A percentile compares a stretch with the other conserved stretches of the same genome.
These are phyloP conservation scores for Solanum sejunctum DNA, from an alignment of 257 asterid genomes.

Conservation along the genomic window DNA sequence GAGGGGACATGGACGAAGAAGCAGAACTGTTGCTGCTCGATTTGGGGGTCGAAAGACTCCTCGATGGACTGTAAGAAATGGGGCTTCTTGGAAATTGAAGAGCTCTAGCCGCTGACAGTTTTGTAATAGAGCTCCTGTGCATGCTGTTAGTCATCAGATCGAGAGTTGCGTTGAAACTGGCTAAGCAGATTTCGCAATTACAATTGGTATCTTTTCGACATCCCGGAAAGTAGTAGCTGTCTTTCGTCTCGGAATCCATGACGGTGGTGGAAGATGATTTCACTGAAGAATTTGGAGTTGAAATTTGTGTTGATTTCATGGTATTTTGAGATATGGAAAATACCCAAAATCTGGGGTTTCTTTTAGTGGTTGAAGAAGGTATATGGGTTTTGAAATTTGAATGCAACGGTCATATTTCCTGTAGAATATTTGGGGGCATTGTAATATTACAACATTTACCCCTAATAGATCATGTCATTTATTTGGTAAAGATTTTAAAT, in stretches of 20 bases:
- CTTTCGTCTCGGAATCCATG: conserved; percentile 37
- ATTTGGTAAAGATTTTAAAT: background rate
- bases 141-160: conserved; percentile 55
- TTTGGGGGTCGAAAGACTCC: conserved; percentile 30
- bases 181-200: conserved; percentile 66
- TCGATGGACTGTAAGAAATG: conserved; percentile 22
- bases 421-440: background rate
- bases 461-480: background rate
- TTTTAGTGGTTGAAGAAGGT: background rate
- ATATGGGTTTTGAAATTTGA: conserved; percentile 4
- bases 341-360: background rate
- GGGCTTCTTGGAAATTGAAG: conserved; percentile 35
- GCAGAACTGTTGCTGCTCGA: conserved; percentile 2
- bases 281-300: conserved; percentile 51
- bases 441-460: background rate
- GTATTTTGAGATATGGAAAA: conserved; percentile 8
- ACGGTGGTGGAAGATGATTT: conserved; percentile 38
- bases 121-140: conserved; percentile 35
- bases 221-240: conserved; percentile 55
- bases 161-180: conserved; percentile 72
- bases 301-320: conserved; percentile 24
- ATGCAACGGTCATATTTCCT: background rate
- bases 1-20: conserved; percentile 11
- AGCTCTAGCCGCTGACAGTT: conserved; percentile 27
- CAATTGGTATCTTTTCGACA: conserved; percentile 83